Percentiles rank a stretch among this genome's conserved stretches.
phyloP scores from a whole-genome alignment of 768 basidiomycete genomes.

The Solioccasus polychromus region DNA sequence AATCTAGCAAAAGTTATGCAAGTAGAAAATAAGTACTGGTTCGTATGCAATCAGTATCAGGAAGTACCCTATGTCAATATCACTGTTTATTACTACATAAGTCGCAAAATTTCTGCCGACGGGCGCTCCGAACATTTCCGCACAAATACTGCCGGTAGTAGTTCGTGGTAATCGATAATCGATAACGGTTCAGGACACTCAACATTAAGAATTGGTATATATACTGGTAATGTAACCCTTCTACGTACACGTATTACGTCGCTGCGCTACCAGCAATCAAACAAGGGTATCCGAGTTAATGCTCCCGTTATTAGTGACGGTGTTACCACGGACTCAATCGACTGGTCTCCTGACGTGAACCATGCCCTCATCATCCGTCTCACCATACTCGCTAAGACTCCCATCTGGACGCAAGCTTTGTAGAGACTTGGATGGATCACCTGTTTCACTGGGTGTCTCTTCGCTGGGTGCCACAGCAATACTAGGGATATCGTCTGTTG shows the following conservation, averaged over 20 bases:
- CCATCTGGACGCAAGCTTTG: conserved; percentile 40
- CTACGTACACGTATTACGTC: conserved; percentile 16
- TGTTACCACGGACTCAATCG: conserved; percentile 13
- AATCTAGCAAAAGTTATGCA: no score
- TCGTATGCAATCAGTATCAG: no score
- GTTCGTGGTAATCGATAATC: conserved; percentile 7
- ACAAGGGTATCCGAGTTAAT: conserved; percentile 26
- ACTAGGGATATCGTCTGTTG: conserved; percentile 33
- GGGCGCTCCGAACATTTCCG: no score
- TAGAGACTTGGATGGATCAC: conserved; percentile 24
- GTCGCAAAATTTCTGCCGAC: no score
- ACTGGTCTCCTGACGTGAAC: conserved; percentile 66
- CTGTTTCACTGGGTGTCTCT: conserved; percentile 26
- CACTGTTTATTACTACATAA: no score
- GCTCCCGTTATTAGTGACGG: conserved; percentile 2
- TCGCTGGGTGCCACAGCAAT: conserved; percentile 21
- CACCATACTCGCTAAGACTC: conserved; percentile 70
- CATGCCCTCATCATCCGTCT: conserved; percentile 86
- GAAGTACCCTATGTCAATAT: no score
- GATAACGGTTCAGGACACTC: neutral
- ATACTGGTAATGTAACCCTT: conserved; percentile 8
- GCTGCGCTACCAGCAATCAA: conserved; percentile 1
- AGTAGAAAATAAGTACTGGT: no score
- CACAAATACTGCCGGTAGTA: no score
- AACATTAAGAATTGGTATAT: conserved; percentile 1